Base-by-base conservation (phyloP, 495 filamentous ascomycete genomes). In the Aspergillus biplanus region DNA sequence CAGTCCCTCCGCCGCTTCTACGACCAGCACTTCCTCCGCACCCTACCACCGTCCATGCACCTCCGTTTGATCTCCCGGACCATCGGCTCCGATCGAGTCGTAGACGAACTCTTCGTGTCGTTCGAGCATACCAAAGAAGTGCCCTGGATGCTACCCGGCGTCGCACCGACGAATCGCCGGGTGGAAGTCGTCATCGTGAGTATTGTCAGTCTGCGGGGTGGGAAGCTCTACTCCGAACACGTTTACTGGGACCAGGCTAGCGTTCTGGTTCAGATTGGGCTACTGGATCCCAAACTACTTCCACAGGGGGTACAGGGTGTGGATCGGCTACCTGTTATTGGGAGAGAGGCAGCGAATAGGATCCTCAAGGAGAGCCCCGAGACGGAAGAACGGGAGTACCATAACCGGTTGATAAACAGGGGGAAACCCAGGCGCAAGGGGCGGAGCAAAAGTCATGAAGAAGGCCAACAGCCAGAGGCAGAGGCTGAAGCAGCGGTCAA, bases 211-310 rank as follows among this genome's bases (percentile, higher is more conserved):
- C 77, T 95, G 54, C 81, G 91, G 13, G 91, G 85, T 3, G 89
- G 89, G 5, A 85, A 86, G 54, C 77, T 97, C 5, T 92, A 87
- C 69, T 87, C 90, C 56, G 92, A 97, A 73, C 89, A 94, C 67
- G 87, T 93, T 16, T 89, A 90, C 65, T 97, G 92, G 92, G 93
- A 96, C 69, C 92, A 96, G 71, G 91, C 89, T 1, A 88, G 85
- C 15, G 89, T 94, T 3, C 75, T 97, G 0, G 82, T 89, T 18
- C 92, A 96, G 73, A 75, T 92, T 0, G 92, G 92, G 0, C 70
- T 96, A 52, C 69, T 97, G 42, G 85, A 92, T 81, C 88, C 69
- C 65, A 89, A 79, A 73, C 72, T 84, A 11, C 74, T 86, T 7
- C 79, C 83, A 1, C 59, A 69, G 31, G 71, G 75, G 7, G 73